Evolutionary conservation across 768 basidiomycete species (phyloP).

Genomic region (Pulveroboletus sp.): DNA sequence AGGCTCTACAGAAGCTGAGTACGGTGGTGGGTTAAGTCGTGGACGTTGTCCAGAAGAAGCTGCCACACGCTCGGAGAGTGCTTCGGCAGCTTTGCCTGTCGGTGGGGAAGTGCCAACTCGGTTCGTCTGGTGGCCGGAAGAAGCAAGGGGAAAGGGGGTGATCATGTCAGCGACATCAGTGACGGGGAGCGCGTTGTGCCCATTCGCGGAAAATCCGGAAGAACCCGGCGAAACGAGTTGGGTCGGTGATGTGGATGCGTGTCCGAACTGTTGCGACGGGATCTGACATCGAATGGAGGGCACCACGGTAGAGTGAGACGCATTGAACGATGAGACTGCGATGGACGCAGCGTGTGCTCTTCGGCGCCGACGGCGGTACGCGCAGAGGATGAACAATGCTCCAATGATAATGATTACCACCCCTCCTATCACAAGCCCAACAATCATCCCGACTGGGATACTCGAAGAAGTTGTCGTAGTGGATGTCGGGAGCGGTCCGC

Average conservation of each 20-base stretch:
- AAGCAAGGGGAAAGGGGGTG: conserved; percentile 18
- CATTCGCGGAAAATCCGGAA: not conserved
- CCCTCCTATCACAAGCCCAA: conserved; percentile 23
- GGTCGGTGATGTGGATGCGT: not conserved
- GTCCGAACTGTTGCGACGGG: not conserved
- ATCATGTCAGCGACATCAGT: conserved; percentile 22
- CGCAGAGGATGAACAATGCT: conserved; percentile 9
- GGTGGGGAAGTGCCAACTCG: not conserved
- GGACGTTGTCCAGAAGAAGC: conserved; percentile 7
- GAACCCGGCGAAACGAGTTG: conserved; percentile 2
- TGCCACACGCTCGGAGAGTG: not conserved
- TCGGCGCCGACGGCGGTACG: conserved; percentile 12
- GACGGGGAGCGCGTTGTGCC: not conserved
- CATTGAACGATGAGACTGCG: not conserved
- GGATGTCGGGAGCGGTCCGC: conserved; percentile 11
- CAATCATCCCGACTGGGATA: conserved; percentile 12
- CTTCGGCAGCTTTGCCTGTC: conserved; percentile 5
- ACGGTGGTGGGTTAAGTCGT: conserved; percentile 30
- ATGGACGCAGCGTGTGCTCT: not conserved
- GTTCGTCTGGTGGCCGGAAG: conserved; percentile 4
- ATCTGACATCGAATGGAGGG: not conserved
- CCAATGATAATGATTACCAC: conserved; percentile 12
- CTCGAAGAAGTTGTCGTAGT: conserved; percentile 6
- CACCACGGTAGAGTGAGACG: not conserved
- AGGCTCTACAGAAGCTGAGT: conserved; percentile 8